Evolutionary conservation across 768 basidiomycete genomes (phyloP).

Genomic region (Tylopilus plumbeoviolaceoides): DNA sequence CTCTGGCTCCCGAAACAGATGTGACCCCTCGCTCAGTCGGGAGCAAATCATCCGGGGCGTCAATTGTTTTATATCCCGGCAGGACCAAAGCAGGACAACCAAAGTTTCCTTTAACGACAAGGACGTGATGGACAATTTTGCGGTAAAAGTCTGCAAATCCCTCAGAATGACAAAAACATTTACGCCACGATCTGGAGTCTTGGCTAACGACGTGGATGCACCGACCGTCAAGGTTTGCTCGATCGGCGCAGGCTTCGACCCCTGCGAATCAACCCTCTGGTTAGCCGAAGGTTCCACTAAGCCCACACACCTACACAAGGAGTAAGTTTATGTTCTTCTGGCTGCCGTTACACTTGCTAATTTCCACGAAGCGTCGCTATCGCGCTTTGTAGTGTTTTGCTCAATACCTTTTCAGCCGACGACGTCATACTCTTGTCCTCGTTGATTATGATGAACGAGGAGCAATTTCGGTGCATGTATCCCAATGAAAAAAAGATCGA

Average conservation of each 20-base stretch:
- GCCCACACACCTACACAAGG: background rate
- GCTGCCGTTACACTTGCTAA: background rate
- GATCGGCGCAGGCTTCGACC: conserved; percentile 2
- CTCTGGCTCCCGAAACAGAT: background rate
- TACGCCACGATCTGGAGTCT: conserved; percentile 4
- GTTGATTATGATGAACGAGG: background rate
- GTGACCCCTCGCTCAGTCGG: background rate
- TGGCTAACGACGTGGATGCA: background rate
- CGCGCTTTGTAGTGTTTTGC: conserved; percentile 9
- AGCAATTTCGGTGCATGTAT: too few species aligned
- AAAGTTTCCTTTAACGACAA: background rate
- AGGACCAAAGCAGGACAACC: conserved; percentile 12
- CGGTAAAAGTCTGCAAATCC: background rate
- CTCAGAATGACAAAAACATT: conserved; percentile 10
- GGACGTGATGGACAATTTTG: background rate
- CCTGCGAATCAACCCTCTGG: conserved; percentile 7
- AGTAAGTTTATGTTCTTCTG: background rate
- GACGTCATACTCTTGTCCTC: conserved; percentile 14
- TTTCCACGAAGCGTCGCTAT: conserved; percentile 6
- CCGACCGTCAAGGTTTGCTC: background rate
- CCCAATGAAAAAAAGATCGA: too few species aligned
- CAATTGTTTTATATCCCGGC: conserved; percentile 9
- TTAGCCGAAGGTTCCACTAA: background rate
- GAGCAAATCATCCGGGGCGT: conserved; percentile 4
- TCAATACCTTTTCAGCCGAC: conserved; percentile 10